Conservation (phyloP, 1,284 basidiomycete species). For the Boletus albobrunnescens region DNA sequence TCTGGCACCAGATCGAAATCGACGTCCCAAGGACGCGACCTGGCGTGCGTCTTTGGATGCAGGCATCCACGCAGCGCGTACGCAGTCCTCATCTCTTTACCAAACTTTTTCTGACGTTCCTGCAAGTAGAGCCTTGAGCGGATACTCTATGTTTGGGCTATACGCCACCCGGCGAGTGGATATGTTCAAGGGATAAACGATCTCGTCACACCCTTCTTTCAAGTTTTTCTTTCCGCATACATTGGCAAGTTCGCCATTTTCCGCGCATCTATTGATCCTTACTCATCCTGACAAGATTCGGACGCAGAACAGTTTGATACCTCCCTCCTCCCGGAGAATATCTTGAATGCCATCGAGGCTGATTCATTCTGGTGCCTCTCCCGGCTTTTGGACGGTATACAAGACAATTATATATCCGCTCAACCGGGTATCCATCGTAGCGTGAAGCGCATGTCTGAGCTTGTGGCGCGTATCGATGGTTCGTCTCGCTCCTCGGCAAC, state of each 20-base stretch:
- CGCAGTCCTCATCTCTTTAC: conserved; percentile 23
- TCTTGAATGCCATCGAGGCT: conserved; percentile 84
- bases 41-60: conserved; percentile 88
- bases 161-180: conserved; percentile 92
- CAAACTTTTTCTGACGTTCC: conserved; percentile 18
- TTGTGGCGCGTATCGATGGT: conserved; percentile 91
- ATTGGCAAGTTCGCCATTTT: conserved; percentile 56
- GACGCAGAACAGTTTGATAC: conserved; percentile 88
- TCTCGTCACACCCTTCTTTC: conserved; percentile 91
- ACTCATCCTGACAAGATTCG: conserved; percentile 50
- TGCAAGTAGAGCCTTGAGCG: conserved; percentile 75
- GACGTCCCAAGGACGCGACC: conserved; percentile 93
- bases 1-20: conserved; percentile 98
- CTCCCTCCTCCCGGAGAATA: conserved; percentile 60
- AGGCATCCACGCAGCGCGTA: conserved; percentile 81
- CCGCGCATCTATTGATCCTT: conserved; percentile 6
- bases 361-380: conserved; percentile 97
- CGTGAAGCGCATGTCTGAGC: conserved; percentile 87
- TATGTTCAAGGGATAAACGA: conserved; percentile 99
- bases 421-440: conserved; percentile 93
- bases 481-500: conserved; percentile 4
- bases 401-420: conserved; percentile 94
- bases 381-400: conserved; percentile 89
- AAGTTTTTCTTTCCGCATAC: conserved; percentile 89
- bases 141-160: conserved; percentile 96